A percentile compares a stretch with the other conserved stretches of the same genome.
Conservation (phyloP, 2,329 filamentous ascomycete species). For the Gnomoniopsis smithogilvyi region DNA sequence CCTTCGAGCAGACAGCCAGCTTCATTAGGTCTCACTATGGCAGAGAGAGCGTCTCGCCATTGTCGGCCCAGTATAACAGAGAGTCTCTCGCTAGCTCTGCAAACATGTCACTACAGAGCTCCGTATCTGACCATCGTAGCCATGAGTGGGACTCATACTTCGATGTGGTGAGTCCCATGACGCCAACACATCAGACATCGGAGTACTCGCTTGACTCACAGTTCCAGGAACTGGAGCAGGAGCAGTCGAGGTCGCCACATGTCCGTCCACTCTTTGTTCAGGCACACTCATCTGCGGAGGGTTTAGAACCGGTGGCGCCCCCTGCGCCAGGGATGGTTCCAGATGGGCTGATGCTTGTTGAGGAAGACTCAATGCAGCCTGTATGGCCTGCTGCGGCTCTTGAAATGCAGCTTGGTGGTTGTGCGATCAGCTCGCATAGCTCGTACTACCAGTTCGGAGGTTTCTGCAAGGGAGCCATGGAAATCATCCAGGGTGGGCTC, state of each 20-base stretch:
- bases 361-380: conserved; percentile 23
- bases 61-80: neutral
- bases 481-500: conserved; percentile 43
- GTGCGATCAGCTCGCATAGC: conserved; percentile 41
- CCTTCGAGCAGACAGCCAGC: neutral
- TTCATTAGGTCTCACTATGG: neutral
- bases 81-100: neutral
- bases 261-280: conserved; percentile 1
- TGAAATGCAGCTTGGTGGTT: conserved; percentile 30
- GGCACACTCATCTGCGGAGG: neutral
- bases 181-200: neutral
- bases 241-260: neutral
- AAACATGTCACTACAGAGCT: neutral
- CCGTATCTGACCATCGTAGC: neutral
- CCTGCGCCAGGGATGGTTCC: conserved; percentile 17
- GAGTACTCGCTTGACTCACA: neutral
- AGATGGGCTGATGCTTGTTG: conserved; percentile 35
- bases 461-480: conserved; percentile 53
- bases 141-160: neutral
- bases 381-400: conserved; percentile 11
- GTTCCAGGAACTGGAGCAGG: neutral
- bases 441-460: conserved; percentile 52
- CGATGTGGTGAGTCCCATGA: conserved; percentile 4
- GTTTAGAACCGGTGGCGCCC: neutral
- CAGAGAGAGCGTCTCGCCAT: neutral